Base-by-base conservation (phyloP, 108 stramenopile species). In the Schizochytrium sp. region DNA sequence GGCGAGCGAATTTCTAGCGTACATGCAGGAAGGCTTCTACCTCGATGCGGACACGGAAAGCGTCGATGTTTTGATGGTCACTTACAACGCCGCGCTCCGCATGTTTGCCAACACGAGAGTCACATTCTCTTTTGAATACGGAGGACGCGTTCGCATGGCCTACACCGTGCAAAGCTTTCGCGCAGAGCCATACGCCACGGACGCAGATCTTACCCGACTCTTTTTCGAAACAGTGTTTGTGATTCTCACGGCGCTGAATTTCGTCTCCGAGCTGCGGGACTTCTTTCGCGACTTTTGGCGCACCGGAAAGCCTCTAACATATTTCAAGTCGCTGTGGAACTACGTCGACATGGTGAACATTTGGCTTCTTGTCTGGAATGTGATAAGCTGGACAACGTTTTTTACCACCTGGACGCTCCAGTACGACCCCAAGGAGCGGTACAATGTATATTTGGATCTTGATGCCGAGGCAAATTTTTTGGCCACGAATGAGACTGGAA, bases 311-410 rank as follows among this genome's bases (percentile, higher is more conserved):
- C 76, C 76, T 6, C 51, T 83, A 5, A 69, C 88, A 5, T 88
- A 88, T 2, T 88, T 88, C 44, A 19, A 4, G 29, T 63, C 60
- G 25, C 16, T 60, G 21, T 88, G 88, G 88, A 88, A 88, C 60
- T 69, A 69, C 45, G 45, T 88, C 47, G 88, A 88, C 60, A n/a
- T 88, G 45, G 59, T 48, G 19, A 88, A 69, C 88, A 44, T 88
- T 44, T 60, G 60, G 29, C 88, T 88, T 8, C 43, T 88, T 5
- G 16, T 69, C 4, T 44, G 19, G 41, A 88, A 63, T 44, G 58
- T 25, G 16, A 28, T 60, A 18, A 21, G n/a, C 60, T 88, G 88
- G 88, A 43, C 69, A 12, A 8, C 0, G 41, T 44, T 44, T 21
- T 88, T 41, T 60, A 19, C 16, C 43, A 23, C 16, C 21, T 43